Conservation (phyloP, 177 flowering plant genomes). For the Vitis hybrid region DNA sequence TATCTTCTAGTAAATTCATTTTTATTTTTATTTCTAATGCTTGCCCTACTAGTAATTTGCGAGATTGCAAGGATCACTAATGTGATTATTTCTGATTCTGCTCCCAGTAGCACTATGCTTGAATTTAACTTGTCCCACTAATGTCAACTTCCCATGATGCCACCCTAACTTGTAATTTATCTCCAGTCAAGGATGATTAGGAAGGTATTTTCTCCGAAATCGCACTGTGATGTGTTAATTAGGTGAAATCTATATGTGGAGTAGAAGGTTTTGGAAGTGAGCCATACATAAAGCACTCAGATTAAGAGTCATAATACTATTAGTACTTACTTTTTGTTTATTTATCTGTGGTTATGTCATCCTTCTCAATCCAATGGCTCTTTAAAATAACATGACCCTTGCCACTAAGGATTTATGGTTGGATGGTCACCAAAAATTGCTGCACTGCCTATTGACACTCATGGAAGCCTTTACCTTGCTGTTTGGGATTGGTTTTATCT, state of each 20-base stretch:
- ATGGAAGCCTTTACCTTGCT: neutral
- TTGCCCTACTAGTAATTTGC: neutral
- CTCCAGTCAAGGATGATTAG: neutral
- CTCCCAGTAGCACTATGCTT: neutral
- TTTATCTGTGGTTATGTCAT: neutral
- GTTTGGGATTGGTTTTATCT: constrained; percentile 2
- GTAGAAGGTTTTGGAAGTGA: neutral
- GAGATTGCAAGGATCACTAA: no score
- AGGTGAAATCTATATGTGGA: neutral
- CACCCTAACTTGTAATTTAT: neutral
- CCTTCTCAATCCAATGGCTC: neutral
- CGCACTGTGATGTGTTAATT: neutral
- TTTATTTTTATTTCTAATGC: neutral
- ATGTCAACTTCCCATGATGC: neutral
- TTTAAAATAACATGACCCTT: no score
- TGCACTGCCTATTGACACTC: neutral
- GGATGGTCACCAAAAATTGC: neutral
- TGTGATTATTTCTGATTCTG: neutral
- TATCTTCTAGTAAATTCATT: neutral
- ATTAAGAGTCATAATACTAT: neutral
- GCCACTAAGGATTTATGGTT: no score
- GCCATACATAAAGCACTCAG: no score
- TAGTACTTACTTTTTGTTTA: neutral
- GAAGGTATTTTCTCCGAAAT: neutral
- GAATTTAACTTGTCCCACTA: no score